phyloP scores from a whole-genome alignment of 129 eudicot species.

The Deinandra increscens region DNA sequence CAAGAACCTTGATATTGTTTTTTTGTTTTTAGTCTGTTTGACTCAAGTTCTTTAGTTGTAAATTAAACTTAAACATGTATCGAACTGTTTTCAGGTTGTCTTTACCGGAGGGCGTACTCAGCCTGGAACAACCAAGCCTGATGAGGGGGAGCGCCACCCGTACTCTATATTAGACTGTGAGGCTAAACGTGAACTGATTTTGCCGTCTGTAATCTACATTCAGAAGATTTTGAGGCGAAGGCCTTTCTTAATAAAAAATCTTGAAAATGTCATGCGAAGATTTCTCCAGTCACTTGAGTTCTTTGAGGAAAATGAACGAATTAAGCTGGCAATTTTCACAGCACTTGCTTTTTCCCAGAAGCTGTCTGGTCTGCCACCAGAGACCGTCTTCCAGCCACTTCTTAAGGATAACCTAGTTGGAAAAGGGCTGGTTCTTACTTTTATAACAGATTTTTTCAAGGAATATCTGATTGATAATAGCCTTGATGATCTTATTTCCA shows the following conservation, averaged over 20 bases:
- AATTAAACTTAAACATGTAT: not conserved
- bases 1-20: constrained; percentile 6
- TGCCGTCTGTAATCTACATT: constrained; percentile 85
- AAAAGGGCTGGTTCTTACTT: constrained; percentile 91
- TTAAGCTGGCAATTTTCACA: constrained; percentile 88
- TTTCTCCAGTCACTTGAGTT: constrained; percentile 95
- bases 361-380: constrained; percentile 93
- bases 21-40: not conserved
- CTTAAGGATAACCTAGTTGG: constrained; percentile 96
- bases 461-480: constrained; percentile 95
- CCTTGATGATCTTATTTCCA: constrained; percentile 89
- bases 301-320: constrained; percentile 86
- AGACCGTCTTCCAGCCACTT: constrained; percentile 94
- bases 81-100: constrained; percentile 54
- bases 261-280: constrained; percentile 93
- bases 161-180: constrained; percentile 78
- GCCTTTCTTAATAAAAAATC: constrained; percentile 93
- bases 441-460: constrained; percentile 90
- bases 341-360: constrained; percentile 99
- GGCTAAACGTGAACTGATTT: constrained; percentile 75
- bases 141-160: constrained; percentile 94
- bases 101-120: constrained; percentile 96
- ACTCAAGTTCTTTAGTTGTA: not conserved
- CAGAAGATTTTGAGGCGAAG: constrained; percentile 88
- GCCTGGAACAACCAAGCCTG: constrained; percentile 94